Conservation (phyloP, 495 filamentous ascomycete genomes). For the Delitschia confertaspora region DNA sequence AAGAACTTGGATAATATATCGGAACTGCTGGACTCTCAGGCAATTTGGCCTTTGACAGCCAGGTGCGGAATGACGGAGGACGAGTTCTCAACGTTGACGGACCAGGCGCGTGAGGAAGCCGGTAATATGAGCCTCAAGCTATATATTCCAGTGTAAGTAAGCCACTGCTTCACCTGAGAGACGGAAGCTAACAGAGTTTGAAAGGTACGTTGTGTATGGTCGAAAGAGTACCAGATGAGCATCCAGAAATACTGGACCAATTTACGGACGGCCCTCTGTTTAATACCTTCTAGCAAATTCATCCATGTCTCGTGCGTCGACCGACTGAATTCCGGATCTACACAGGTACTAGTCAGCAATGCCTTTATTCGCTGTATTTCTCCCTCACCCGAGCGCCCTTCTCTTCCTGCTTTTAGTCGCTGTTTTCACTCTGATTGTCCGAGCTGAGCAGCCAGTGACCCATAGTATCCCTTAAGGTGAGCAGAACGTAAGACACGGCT, state of each 20-base stretch:
- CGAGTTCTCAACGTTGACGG: slow-evolving; percentile 22
- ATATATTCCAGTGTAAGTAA: slow-evolving; percentile 32
- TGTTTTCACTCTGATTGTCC: too few relatives aligned
- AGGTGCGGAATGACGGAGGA: slow-evolving; percentile 22
- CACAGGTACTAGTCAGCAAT: too few relatives aligned
- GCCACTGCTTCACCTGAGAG: neutral
- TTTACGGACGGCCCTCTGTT: neutral
- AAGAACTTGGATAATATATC: slow-evolving; percentile 23
- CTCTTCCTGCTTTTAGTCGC: too few relatives aligned
- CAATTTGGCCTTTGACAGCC: slow-evolving; percentile 29
- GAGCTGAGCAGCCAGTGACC: too few relatives aligned
- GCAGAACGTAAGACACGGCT: too few relatives aligned
- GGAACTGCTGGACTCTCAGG: slow-evolving; percentile 29
- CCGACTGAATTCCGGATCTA: too few relatives aligned
- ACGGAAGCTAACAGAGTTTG: slow-evolving; percentile 1
- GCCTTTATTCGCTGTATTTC: too few relatives aligned
- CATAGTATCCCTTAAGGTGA: too few relatives aligned
- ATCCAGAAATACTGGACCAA: neutral
- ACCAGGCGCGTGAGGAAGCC: slow-evolving; percentile 23
- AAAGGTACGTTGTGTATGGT: slow-evolving; percentile 26
- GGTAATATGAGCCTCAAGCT: slow-evolving; percentile 24
- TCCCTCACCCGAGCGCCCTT: too few relatives aligned
- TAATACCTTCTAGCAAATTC: too few relatives aligned
- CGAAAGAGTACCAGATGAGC: slow-evolving; percentile 13
- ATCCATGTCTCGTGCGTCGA: too few relatives aligned